Evolutionary conservation across 2,329 filamentous ascomycete genomes (phyloP).

Genomic region (Metarhizium anisopliae): DNA sequence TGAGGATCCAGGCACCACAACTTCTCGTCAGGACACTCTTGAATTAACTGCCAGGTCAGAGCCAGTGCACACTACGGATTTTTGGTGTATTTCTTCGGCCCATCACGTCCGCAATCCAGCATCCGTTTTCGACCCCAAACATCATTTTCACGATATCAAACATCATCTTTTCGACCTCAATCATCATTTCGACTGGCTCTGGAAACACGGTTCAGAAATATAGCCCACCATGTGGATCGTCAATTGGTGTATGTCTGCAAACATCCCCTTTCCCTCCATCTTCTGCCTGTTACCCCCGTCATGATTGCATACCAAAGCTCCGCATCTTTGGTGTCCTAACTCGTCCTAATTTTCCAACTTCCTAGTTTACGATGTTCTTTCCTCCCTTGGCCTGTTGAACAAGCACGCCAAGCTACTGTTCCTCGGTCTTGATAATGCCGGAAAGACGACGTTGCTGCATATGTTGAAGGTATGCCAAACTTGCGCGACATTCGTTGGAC

Average conservation of each 20-base stretch:
- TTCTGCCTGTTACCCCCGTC: background rate
- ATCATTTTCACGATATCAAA: background rate
- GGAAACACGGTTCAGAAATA: constrained; percentile 2
- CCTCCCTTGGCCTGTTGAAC: constrained; percentile 80
- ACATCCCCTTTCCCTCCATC: constrained; percentile 5
- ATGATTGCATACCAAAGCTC: background rate
- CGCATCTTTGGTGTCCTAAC: constrained; percentile 19
- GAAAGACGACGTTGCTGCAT: constrained; percentile 88
- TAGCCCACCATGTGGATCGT: constrained; percentile 72
- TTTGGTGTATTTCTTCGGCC: background rate
- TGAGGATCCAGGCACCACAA: constrained; percentile 13
- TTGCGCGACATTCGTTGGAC: background rate
- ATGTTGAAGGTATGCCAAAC: constrained; percentile 75
- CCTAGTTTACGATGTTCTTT: constrained; percentile 77
- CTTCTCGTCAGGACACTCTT: background rate
- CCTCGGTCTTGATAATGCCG: constrained; percentile 87
- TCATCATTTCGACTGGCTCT: constrained; percentile 10
- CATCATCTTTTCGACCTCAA: constrained; percentile 9
- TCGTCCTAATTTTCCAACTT: constrained; percentile 13
- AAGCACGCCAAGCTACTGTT: constrained; percentile 95
- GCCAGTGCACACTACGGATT: background rate
- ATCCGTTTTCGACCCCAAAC: constrained; percentile 10
- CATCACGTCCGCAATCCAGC: constrained; percentile 6
- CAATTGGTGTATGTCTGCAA: constrained; percentile 73
- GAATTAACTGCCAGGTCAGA: background rate